Evolutionary conservation across 2,329 filamentous ascomycete species (phyloP).

Genomic region (Neonectria neomacrospora): DNA sequence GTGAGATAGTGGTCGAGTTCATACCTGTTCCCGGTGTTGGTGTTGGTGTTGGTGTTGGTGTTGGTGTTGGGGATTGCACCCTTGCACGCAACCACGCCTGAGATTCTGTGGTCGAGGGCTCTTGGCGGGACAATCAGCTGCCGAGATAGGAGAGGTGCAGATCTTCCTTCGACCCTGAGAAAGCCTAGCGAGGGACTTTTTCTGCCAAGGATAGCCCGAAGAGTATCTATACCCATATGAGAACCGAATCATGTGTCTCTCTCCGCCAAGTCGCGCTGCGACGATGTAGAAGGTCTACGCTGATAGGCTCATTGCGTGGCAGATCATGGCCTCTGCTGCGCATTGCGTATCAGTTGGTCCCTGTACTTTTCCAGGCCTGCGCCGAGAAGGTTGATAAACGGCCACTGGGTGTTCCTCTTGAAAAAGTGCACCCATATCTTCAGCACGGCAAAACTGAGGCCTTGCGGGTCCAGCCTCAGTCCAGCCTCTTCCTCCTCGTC

Average conservation of each 20-base stretch:
- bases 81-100: neutral
- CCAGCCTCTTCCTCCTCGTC: slow-evolving; percentile 48
- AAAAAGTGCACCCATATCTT: slow-evolving; percentile 61
- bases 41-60: neutral
- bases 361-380: slow-evolving; percentile 53
- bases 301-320: neutral
- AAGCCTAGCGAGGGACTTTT: neutral
- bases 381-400: slow-evolving; percentile 59
- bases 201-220: neutral
- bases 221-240: neutral
- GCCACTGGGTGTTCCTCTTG: slow-evolving; percentile 60
- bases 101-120: neutral
- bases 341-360: slow-evolving; percentile 31
- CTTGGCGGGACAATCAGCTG: neutral
- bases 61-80: neutral
- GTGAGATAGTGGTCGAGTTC: neutral
- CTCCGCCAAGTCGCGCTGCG: neutral
- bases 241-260: neutral
- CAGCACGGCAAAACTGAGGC: slow-evolving; percentile 53
- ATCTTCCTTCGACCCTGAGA: neutral
- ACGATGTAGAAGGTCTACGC: neutral
- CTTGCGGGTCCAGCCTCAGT: slow-evolving; percentile 40
- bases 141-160: neutral
- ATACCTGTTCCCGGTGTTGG: too few relatives aligned
- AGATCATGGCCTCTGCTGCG: neutral